Evolutionary conservation across 2,329 filamentous ascomycete genomes (phyloP), one percentile per base, ranked within the genome.

Genomic region (Dactylellina sp.): DNA sequence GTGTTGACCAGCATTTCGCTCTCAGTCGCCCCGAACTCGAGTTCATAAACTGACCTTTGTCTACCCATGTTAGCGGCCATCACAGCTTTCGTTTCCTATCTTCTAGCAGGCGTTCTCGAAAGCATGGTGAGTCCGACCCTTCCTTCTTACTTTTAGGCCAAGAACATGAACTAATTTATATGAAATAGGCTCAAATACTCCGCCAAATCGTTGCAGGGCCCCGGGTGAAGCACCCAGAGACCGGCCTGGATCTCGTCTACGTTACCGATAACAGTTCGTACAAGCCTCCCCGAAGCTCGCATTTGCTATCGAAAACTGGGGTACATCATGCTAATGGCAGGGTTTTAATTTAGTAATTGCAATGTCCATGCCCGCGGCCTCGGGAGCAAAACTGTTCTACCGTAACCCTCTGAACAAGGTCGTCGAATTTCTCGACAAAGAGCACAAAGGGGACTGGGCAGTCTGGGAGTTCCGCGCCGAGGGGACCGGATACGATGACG

Each of bases 381-480:
- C 91, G 16, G 97, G 96, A 80, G 94, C 95, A 0, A 90, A 96
- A 80, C 89, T 91, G 76, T 93, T 92, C 72, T 99, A 98, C 82
- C 91, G 95, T 79, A 99, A 97, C 80, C 94, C 94, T 0, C 89
- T 97, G 55, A 90, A 96, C 79, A 87, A 89, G 40, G 87, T 99
- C 20, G 92, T 98, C 71, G 86, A 87, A 76, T 99, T 94, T 80
- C 89, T 99, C 75, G 92, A 98, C 82, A 84, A 86, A 47, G 92
- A 93, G 79, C 95, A 99, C 82, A 89, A 86, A 25, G 83, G 88
- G 24, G 84, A 95, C 76, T 99, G 95, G 95, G 89, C 90, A 1
- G 97, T 99, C 79, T 99, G 94, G 92, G 95, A 99, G 82, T 99
- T 99, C 78, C 89, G 95, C 49, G 95, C 93, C 37, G 95, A 99